Evolutionary conservation across 2,329 filamentous ascomycete genomes (phyloP).

Genomic region (Elsinoe necatrix): DNA sequence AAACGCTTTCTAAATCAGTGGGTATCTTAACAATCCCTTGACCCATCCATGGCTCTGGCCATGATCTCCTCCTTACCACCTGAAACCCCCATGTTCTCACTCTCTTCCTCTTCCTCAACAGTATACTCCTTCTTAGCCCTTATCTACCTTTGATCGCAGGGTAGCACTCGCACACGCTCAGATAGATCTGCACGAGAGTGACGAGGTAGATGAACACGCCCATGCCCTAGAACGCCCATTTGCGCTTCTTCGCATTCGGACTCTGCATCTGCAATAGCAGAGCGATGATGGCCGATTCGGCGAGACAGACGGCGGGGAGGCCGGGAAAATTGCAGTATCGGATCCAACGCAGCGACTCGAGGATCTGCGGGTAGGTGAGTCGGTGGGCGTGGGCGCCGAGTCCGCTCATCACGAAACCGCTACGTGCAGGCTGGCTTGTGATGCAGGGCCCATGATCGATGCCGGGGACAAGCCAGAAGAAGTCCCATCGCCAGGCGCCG

Average conservation of each 20-base stretch:
- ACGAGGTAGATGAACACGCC: neutral
- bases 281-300: conserved; percentile 1
- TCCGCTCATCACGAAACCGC: neutral
- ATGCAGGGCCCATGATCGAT: neutral
- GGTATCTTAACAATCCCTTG: neutral
- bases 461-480: conserved; percentile 8
- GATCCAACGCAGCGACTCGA: neutral
- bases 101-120: conserved; percentile 1
- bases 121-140: neutral
- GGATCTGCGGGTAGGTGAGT: conserved; percentile 4
- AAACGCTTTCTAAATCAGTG: neutral
- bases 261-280: neutral
- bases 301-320: neutral
- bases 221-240: neutral
- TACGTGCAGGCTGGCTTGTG: conserved; percentile 1
- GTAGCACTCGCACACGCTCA: conserved; percentile 1
- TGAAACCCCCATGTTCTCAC: neutral
- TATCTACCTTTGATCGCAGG: neutral
- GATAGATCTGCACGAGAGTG: conserved; percentile 1
- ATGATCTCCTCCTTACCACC: neutral
- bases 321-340: conserved; percentile 11
- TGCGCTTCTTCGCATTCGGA: neutral
- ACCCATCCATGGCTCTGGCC: no score
- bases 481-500: conserved; percentile 6
- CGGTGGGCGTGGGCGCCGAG: neutral